Evolutionary conservation across 2,329 filamentous ascomycete species (phyloP).

Genomic region (Fusarium citri): DNA sequence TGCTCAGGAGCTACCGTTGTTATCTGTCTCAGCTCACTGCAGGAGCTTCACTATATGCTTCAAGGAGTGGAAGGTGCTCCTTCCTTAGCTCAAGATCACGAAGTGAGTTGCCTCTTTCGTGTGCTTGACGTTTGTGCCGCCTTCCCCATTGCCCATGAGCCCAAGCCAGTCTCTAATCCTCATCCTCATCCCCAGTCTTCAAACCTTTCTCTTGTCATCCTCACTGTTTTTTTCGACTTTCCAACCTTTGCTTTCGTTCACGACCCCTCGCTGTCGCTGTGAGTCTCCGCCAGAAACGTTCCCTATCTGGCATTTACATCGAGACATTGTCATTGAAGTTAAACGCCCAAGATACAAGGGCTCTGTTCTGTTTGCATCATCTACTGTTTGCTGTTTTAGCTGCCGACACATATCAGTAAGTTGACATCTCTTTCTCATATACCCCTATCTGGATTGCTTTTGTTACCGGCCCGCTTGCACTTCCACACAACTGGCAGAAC

Average conservation of each 20-base stretch:
- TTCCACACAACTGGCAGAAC: constrained; percentile 5
- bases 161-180: not conserved
- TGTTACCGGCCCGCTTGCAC: not conserved
- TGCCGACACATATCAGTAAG: constrained; percentile 48
- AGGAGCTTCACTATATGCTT: not conserved
- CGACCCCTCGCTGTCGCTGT: constrained; percentile 10
- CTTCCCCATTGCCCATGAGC: not conserved
- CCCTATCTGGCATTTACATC: constrained; percentile 23
- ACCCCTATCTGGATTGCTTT: constrained; percentile 1
- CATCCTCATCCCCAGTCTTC: not conserved
- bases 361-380: constrained; percentile 51
- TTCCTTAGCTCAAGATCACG: constrained; percentile 3
- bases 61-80: constrained; percentile 16
- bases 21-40: not conserved
- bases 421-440: constrained; percentile 19
- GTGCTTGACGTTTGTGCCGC: not conserved
- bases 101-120: not conserved
- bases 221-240: constrained; percentile 17
- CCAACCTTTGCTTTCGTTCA: constrained; percentile 8
- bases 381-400: constrained; percentile 53
- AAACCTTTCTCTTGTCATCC: constrained; percentile 11
- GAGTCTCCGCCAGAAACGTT: constrained; percentile 20
- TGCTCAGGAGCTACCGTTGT: not conserved
- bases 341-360: constrained; percentile 36
- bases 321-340: constrained; percentile 29